Conservation (phyloP, 2,329 filamentous ascomycete species). For the Phialocephala sp. region DNA sequence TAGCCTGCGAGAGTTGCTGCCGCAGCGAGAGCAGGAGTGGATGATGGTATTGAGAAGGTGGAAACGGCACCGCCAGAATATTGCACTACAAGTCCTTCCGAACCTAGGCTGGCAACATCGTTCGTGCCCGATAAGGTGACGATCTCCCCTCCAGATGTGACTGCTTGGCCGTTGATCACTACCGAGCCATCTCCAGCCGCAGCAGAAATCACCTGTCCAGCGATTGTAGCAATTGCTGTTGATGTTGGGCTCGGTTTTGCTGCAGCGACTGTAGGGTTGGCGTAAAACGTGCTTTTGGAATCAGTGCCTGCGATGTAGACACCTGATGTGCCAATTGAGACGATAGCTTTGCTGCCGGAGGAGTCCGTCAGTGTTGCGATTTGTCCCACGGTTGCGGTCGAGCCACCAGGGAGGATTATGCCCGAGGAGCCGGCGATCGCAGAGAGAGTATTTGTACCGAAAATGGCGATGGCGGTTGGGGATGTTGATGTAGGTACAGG, state of each 20-base stretch:
- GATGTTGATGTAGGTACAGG: background rate
- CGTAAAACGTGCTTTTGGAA: slow-evolving; percentile 4
- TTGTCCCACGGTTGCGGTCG: slow-evolving; percentile 19
- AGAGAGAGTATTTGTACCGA: slow-evolving; percentile 23
- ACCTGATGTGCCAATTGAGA: slow-evolving; percentile 15
- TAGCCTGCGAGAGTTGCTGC: slow-evolving; percentile 9
- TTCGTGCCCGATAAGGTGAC: slow-evolving; percentile 27
- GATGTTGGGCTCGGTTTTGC: slow-evolving; percentile 9
- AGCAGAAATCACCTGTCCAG: slow-evolving; percentile 24
- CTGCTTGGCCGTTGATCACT: slow-evolving; percentile 24
- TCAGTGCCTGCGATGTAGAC: slow-evolving; percentile 13
- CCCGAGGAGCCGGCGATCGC: slow-evolving; percentile 26
- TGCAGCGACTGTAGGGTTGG: slow-evolving; percentile 3
- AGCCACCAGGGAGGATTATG: slow-evolving; percentile 26
- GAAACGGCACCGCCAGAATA: slow-evolving; percentile 24
- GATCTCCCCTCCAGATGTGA: slow-evolving; percentile 20
- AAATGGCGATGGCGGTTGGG: slow-evolving; percentile 13
- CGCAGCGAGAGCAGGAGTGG: background rate
- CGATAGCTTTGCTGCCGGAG: background rate
- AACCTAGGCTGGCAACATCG: slow-evolving; percentile 17
- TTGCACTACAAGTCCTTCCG: slow-evolving; percentile 25
- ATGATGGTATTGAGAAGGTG: slow-evolving; percentile 5
- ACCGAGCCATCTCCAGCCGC: slow-evolving; percentile 25
- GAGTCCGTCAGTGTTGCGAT: slow-evolving; percentile 17
- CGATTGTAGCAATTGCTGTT: slow-evolving; percentile 31